Evolutionary conservation across 202 grass and related monocot species (phyloP).

Genomic region (Panicum virgatum): DNA sequence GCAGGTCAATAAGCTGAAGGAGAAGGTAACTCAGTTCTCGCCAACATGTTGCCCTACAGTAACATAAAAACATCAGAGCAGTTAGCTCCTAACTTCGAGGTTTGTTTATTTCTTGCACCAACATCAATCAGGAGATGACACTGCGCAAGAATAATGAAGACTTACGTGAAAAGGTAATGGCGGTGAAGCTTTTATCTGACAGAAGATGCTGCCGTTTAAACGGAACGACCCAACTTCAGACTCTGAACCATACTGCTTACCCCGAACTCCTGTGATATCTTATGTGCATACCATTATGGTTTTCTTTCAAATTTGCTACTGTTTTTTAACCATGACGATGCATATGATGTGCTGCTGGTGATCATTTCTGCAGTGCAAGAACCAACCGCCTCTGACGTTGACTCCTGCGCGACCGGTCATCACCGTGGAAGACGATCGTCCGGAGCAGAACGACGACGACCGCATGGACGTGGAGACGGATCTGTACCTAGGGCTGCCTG

Average conservation of each 20-base stretch:
- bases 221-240: neutral
- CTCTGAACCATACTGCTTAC: neutral
- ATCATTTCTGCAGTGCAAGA: constrained; percentile 40
- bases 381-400: neutral
- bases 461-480: constrained; percentile 62
- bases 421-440: neutral
- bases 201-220: neutral
- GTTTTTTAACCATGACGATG: neutral
- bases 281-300: constrained; percentile 16
- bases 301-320: neutral
- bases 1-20: constrained; percentile 54
- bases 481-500: constrained; percentile 73
- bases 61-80: neutral
- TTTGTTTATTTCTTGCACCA: constrained; percentile 26
- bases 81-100: constrained; percentile 1
- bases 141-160: constrained; percentile 61
- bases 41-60: neutral
- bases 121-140: constrained; percentile 48
- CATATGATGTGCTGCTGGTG: neutral
- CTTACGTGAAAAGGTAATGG: constrained; percentile 59
- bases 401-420: neutral
- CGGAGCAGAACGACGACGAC: neutral
- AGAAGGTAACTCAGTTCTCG: constrained; percentile 48
- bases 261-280: constrained; percentile 21
- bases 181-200: neutral